Evolutionary conservation across 2,329 filamentous ascomycete species (phyloP).

Genomic region (Juglanconis sp.): DNA sequence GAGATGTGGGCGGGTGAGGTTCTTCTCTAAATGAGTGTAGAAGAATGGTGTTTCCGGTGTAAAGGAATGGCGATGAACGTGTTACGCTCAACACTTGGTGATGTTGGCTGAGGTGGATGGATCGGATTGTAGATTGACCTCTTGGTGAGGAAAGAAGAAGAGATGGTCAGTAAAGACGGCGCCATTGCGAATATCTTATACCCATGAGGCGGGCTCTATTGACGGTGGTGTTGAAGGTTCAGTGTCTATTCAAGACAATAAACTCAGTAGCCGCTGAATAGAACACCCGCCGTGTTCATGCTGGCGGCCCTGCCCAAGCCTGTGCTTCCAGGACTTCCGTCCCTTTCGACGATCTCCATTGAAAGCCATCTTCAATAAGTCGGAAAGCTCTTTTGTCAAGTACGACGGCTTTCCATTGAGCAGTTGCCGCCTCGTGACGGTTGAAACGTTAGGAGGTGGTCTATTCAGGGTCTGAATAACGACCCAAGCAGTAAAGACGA

Average conservation of each 20-base stretch:
- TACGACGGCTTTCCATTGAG: neutral
- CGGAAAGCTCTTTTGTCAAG: neutral
- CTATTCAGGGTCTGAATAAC: constrained; percentile 10
- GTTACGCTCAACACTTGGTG: constrained; percentile 15
- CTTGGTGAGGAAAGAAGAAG: constrained; percentile 6
- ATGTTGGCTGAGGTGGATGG: constrained; percentile 13
- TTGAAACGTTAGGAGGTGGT: neutral
- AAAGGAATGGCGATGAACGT: constrained; percentile 9
- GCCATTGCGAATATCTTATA: constrained; percentile 8
- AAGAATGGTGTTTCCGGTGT: neutral
- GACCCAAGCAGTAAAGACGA: neutral
- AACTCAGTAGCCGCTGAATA: neutral
- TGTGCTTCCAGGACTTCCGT: neutral
- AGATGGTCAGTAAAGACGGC: neutral
- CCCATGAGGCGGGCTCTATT: constrained; percentile 1
- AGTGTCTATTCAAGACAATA: constrained; percentile 15
- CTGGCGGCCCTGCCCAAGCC: neutral
- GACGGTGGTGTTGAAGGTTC: neutral
- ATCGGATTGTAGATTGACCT: constrained; percentile 11
- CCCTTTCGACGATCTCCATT: neutral
- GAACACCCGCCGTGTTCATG: neutral
- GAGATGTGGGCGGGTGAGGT: neutral
- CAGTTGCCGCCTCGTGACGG: neutral
- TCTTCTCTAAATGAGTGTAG: constrained; percentile 1
- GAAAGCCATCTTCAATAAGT: neutral